Percentiles rank a stretch among this genome's conserved stretches.
Conservation (phyloP, 2,329 filamentous ascomycete genomes). For the Drechslera avenae region DNA sequence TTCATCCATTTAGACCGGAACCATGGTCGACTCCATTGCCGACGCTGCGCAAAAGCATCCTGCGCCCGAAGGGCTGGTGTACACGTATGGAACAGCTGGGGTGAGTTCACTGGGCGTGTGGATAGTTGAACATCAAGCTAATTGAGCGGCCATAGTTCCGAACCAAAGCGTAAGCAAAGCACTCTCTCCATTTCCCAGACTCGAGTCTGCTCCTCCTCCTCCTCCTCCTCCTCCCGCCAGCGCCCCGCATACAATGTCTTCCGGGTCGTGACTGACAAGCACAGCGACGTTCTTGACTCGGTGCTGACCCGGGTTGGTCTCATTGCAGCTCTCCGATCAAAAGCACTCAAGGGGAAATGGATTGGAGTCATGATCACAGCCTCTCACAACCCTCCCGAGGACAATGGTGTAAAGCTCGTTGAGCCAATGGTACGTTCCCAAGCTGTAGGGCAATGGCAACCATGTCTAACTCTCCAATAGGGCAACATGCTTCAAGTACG, state of each 20-base stretch:
- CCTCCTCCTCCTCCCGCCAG: neutral
- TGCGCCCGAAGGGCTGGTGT: constrained; percentile 44
- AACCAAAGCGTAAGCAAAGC: constrained; percentile 66
- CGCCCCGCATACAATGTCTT: neutral
- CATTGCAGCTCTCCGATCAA: constrained; percentile 83
- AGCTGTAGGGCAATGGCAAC: neutral
- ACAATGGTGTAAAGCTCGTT: constrained; percentile 78
- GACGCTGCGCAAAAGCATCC: constrained; percentile 44
- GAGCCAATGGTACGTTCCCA: constrained; percentile 74
- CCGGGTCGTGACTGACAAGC: constrained; percentile 40
- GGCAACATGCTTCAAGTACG: constrained; percentile 83
- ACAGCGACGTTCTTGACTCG: constrained; percentile 79
- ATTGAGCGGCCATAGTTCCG: constrained; percentile 59
- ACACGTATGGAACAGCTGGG: constrained; percentile 51
- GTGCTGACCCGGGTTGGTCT: constrained; percentile 93
- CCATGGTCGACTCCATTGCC: constrained; percentile 42
- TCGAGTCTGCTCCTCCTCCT: neutral
- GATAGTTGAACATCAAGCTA: constrained; percentile 6
- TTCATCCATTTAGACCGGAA: neutral
- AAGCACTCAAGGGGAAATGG: constrained; percentile 85
- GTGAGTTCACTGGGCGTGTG: constrained; percentile 51
- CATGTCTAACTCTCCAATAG: constrained; percentile 46
- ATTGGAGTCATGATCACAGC: constrained; percentile 84
- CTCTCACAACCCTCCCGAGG: constrained; percentile 67
- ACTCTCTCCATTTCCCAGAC: constrained; percentile 9